Evolutionary conservation across 2,329 filamentous ascomycete genomes (phyloP), one percentile per base, ranked within the genome.

Genomic region (Fusarium odoratissimum): DNA sequence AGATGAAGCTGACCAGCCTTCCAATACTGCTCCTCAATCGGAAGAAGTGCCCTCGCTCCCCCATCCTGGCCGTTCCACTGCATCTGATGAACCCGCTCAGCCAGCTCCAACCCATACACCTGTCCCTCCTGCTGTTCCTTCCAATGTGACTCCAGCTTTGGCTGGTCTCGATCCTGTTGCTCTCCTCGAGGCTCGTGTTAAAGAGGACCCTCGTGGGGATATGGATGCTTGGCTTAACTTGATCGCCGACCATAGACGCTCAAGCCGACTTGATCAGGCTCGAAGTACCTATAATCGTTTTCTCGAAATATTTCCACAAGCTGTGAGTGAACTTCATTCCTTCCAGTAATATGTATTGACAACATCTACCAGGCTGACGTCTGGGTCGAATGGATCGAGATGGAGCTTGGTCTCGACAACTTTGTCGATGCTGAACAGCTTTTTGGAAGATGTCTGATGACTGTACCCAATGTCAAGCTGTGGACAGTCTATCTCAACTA

Each of bases 401-500:
- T 98, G 90, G 96, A 99, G 82, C 89, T 97, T 35, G 92, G 94
- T 72, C 87, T 95, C 64, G 94, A 97, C 76, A 93, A 97, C 72
- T 92, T 96, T 67, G 87, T 88, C 64, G 90, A 90, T 51, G 91
- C 97, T 21, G 95, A 98, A 81, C 87, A 91, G 58, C 91, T 99
- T 28, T 97, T 99, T 81, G 91, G 90, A 72, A 90, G 91, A 75
- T 95, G 93, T 37, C 89, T 99, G 42, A 87, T 94, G 75, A 89
- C 89, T 13, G 91, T 96, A 25, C 92, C 93, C 16, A 93, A 95
- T 79, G 92, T 98, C 42, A 90, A 93, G 69, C 88, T 99, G 25
- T 99, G 95, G 94, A 94, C 93, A 11, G 89, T 95, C 37, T 99
- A 99, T 80, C 90, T 99, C 69, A 95, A 98, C 82, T 98, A 98